Percentiles rank a stretch among this genome's conserved stretches.
phyloP scores from a whole-genome alignment of 371 early-diverging fungal genomes.

The Mortierella sp. region DNA sequence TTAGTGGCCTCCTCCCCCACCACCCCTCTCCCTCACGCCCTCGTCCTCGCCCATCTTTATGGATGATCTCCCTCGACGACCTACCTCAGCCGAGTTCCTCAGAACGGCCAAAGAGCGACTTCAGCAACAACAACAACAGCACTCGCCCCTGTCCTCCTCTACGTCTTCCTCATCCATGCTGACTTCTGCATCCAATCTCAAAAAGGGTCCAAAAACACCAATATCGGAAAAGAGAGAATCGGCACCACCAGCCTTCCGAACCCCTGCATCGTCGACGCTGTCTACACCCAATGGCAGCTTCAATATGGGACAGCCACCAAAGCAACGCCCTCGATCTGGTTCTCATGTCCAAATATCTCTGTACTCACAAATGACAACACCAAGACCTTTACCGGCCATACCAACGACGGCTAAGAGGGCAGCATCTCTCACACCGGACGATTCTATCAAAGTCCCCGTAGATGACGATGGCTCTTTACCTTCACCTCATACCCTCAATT shows the following conservation, averaged over 20 bases:
- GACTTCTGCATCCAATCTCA: conserved; percentile 15
- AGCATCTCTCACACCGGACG: not conserved
- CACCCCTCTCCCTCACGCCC: not conserved
- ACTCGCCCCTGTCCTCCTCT: not conserved
- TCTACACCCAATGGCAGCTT: conserved; percentile 8
- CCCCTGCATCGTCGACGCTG: conserved; percentile 8
- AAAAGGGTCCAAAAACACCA: conserved; percentile 3
- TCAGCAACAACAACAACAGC: not conserved
- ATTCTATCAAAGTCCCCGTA: conserved; percentile 36
- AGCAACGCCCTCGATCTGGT: conserved; percentile 27
- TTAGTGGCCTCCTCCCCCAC: conserved; percentile 18
- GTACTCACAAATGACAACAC: conserved; percentile 6
- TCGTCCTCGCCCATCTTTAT: not conserved
- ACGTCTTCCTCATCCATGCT: conserved; percentile 22
- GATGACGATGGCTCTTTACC: conserved; percentile 17
- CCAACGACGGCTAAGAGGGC: not conserved
- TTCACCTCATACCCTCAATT: conserved; percentile 2
- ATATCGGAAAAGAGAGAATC: conserved; percentile 19
- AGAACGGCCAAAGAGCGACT: conserved; percentile 7
- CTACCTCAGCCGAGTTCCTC: not conserved
- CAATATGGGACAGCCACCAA: not conserved
- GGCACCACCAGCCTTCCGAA: conserved; percentile 27
- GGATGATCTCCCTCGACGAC: conserved; percentile 2
- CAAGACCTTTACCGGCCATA: conserved; percentile 28
- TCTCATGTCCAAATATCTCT: conserved; percentile 17